Base-by-base conservation (phyloP, 2,329 filamentous ascomycete genomes). In the Hyphodiscus sp. region DNA sequence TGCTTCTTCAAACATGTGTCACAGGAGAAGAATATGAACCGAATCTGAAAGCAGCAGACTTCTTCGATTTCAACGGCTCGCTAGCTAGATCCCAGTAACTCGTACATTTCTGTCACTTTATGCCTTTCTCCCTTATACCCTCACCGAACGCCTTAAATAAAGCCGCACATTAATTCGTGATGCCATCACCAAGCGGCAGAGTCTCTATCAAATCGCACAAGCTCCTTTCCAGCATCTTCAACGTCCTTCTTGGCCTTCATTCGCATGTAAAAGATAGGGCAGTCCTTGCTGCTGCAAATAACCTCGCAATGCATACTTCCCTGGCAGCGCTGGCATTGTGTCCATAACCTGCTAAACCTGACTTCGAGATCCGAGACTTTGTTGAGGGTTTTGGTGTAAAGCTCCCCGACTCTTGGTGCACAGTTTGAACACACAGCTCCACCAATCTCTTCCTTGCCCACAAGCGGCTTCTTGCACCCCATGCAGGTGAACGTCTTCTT, bases 211-310 rank as follows among this genome's bases (percentile, higher is more conserved):
- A 99, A 99, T 63, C 94, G 78, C 63, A 81, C 81, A 65, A 99
- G 71, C 70, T 99, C 94, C 74, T 90, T 95, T 53, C 91, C 90
- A 1, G 86, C 86, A 73, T 99, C 94, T 71, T 97, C 92, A 41
- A 97, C 85, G 69, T 99, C 94, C 77, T 99, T 99, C 80, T 96
- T 95, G 30, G 92, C 92, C 79, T 99, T 99, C 94, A 99, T 99
- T 4, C 94, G 85, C 94, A 99, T 99, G 71, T 99, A 99, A 72
- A 99, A 99, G 66, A 99, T 99, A 1, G 94, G 94, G 68, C 94
- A 99, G 75, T 99, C 94, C 70, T 91, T 88, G 69, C 87, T 92
- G 58, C 87, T 91, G 75, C 94, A 99, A 63, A 99, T 97, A 51
- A 99, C 95, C 71, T 99, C 94, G 70, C 90, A 94, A 73, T 99